phyloP scores from a whole-genome alignment of 169 alveolate genomes.

The Eimeria brunetti region DNA sequence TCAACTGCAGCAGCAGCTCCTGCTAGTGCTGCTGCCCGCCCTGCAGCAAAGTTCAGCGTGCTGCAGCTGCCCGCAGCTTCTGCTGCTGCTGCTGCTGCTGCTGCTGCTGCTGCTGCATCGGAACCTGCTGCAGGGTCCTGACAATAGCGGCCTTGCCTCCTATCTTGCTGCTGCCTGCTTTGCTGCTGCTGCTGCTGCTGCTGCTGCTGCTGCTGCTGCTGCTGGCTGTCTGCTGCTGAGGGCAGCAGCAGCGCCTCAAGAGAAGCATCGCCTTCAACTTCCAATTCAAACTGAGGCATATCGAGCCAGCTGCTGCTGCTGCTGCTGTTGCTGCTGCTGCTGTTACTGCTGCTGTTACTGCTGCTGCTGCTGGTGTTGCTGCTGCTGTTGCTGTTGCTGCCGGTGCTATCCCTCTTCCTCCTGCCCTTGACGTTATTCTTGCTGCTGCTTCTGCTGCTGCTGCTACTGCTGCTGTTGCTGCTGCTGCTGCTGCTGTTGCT shows the following conservation, averaged over 20 bases:
- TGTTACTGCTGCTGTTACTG: constrained; percentile 23
- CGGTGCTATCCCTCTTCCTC: background rate
- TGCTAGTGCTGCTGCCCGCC: constrained; percentile 5
- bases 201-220: constrained; percentile 15
- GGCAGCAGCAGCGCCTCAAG: background rate
- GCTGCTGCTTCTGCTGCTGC: background rate
- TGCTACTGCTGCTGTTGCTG: background rate
- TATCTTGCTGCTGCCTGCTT: background rate
- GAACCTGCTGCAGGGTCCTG: no score
- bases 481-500: constrained; percentile 8
- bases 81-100: constrained; percentile 3
- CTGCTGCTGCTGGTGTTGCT: background rate
- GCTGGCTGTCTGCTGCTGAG: background rate
- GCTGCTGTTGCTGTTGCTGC: constrained; percentile 1
- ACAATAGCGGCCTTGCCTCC: background rate
- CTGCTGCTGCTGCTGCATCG: background rate
- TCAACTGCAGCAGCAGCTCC: constrained; percentile 28
- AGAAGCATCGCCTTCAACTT: constrained; percentile 3
- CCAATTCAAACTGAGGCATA: background rate
- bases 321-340: constrained; percentile 27
- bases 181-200: constrained; percentile 46
- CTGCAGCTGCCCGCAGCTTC: background rate
- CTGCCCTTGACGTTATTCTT: background rate
- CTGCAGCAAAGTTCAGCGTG: constrained; percentile 39
- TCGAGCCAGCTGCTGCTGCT: no score